phyloP scores from a whole-genome alignment of 176 grass and related monocot genomes.

The Musa troglodytarum region DNA sequence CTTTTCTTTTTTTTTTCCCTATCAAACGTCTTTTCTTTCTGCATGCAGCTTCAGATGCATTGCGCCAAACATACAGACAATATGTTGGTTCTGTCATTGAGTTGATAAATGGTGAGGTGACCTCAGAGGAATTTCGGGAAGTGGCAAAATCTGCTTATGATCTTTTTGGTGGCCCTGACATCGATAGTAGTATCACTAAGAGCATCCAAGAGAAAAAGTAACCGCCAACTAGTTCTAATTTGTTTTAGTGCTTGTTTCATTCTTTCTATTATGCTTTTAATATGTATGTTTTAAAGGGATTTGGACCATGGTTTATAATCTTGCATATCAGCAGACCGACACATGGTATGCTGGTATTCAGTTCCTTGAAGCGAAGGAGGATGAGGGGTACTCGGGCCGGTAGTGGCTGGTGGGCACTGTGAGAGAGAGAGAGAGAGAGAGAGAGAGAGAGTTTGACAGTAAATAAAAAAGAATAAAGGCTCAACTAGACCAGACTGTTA shows the following conservation, averaged over 20 bases:
- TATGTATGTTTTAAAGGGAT: no score
- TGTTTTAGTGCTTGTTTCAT: neutral
- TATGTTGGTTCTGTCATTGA: slow-evolving; percentile 66
- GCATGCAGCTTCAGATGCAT: slow-evolving; percentile 54
- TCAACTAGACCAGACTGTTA: no score
- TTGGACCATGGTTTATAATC: no score
- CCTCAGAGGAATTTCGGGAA: slow-evolving; percentile 66
- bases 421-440: no score
- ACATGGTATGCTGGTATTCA: no score
- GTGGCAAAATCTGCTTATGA: slow-evolving; percentile 58
- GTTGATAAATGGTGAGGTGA: slow-evolving; percentile 65
- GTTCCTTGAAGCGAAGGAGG: no score
- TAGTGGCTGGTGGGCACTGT: no score
- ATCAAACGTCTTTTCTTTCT: neutral
- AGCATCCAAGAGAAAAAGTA: slow-evolving; percentile 37
- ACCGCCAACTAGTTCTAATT: neutral
- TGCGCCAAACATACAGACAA: slow-evolving; percentile 74
- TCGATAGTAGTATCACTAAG: slow-evolving; percentile 19
- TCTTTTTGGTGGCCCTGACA: slow-evolving; percentile 34
- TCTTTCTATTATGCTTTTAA: neutral
- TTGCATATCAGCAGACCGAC: no score
- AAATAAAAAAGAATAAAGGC: no score
- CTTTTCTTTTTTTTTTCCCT: neutral
- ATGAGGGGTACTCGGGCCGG: no score
- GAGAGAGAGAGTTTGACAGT: no score